Percentiles rank a stretch among this genome's conserved stretches.
Evolutionary conservation across 148 eudicot species (phyloP).

Genomic region (Camellia sinensis): DNA sequence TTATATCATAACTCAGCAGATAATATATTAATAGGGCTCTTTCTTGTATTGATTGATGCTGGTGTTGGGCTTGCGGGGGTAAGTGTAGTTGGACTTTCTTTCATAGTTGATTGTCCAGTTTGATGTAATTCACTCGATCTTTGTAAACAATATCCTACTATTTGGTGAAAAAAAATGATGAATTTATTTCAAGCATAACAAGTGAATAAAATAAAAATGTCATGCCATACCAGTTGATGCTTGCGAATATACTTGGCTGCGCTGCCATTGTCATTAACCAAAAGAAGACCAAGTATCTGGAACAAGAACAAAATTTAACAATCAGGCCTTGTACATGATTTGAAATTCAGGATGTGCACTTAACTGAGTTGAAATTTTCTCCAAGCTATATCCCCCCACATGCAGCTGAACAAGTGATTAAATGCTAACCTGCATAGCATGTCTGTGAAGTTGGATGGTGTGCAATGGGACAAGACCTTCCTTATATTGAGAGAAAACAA

Average conservation of each 20-base stretch:
- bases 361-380: conserved; percentile 4
- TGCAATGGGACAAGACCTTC: conserved; percentile 87
- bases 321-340: neutral
- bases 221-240: conserved; percentile 85
- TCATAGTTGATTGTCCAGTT: no score
- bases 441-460: conserved; percentile 95
- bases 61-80: no score
- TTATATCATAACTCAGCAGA: no score
- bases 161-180: neutral
- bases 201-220: conserved; percentile 11
- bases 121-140: no score
- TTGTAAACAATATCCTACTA: neutral
- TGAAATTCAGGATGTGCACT: neutral
- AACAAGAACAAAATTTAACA: conserved; percentile 15
- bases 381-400: neutral
- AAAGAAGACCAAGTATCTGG: conserved; percentile 95
- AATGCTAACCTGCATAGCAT: conserved; percentile 88
- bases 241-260: conserved; percentile 82
- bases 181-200: conserved; percentile 9
- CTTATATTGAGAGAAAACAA: conserved; percentile 68
- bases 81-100: no score
- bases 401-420: neutral
- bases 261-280: conserved; percentile 92
- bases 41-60: no score
- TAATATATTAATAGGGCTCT: no score